Evolutionary conservation across 108 stramenopile species (phyloP).

Genomic region (Phaeodactylum tricornutum): DNA sequence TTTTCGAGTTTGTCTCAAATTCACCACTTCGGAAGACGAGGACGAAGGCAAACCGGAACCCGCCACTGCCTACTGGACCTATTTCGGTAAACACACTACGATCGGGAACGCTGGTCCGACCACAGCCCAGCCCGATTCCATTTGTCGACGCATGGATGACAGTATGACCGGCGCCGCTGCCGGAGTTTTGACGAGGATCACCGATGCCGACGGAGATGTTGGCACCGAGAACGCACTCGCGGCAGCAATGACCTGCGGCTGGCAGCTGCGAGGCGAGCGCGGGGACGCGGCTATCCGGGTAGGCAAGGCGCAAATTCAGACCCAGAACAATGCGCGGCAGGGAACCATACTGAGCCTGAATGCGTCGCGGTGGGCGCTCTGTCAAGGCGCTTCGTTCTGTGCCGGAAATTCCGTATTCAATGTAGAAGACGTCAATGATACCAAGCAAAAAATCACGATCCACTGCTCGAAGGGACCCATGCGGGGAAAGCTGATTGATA

Average conservation of each 20-base stretch:
- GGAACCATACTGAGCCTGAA: slow-evolving; percentile 72
- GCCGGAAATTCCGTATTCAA: slow-evolving; percentile 86
- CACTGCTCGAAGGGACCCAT: slow-evolving; percentile 85
- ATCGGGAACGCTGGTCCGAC: slow-evolving; percentile 78
- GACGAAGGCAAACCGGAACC: slow-evolving; percentile 90
- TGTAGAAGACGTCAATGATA: slow-evolving; percentile 76
- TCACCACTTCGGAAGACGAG: slow-evolving; percentile 87
- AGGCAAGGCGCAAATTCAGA: slow-evolving; percentile 73
- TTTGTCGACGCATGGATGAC: slow-evolving; percentile 85
- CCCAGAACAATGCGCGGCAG: slow-evolving; percentile 36
- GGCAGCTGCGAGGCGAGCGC: slow-evolving; percentile 79
- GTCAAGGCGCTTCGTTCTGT: slow-evolving; percentile 77
- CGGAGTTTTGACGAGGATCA: slow-evolving; percentile 55
- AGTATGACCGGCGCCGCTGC: slow-evolving; percentile 80
- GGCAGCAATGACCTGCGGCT: slow-evolving; percentile 77
- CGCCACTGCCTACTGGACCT: slow-evolving; percentile 80
- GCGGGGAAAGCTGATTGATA: slow-evolving; percentile 78
- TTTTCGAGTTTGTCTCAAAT: slow-evolving; percentile 79
- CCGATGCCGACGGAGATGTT: slow-evolving; percentile 71
- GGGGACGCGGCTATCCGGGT: slow-evolving; percentile 84
- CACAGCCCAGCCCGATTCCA: slow-evolving; percentile 67
- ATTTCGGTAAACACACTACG: slow-evolving; percentile 70
- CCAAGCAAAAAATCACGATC: slow-evolving; percentile 77
- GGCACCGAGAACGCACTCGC: slow-evolving; percentile 59
- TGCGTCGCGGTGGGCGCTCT: slow-evolving; percentile 79